phyloP scores from a whole-genome alignment of 2,329 filamentous ascomycete species.

The Sporothrix sp. region DNA sequence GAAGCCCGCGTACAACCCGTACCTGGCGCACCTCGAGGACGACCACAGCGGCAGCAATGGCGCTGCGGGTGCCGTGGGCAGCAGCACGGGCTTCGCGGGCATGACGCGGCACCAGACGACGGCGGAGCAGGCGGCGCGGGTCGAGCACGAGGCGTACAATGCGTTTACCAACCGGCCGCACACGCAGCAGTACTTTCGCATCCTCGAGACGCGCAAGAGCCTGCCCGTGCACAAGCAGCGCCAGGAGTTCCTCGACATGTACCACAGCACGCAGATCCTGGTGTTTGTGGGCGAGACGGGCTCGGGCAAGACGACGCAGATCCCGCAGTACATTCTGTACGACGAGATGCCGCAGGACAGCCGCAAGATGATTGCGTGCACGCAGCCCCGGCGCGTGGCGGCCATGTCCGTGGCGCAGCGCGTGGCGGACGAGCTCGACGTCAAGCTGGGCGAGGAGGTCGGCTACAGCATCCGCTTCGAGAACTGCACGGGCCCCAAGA shows the following conservation, averaged over 20 bases:
- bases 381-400: conserved; percentile 92
- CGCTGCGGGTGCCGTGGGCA: background rate
- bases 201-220: conserved; percentile 72
- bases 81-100: conserved; percentile 40
- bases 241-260: conserved; percentile 87
- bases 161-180: conserved; percentile 73
- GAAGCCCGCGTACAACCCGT: conserved; percentile 57
- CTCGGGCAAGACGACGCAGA: conserved; percentile 98
- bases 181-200: conserved; percentile 79
- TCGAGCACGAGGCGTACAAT: conserved; percentile 74
- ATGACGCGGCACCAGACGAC: conserved; percentile 77
- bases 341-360: conserved; percentile 85
- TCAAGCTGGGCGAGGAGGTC: conserved; percentile 83
- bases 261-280: conserved; percentile 88
- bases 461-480: conserved; percentile 99
- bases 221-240: conserved; percentile 89
- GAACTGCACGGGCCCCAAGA: conserved; percentile 80
- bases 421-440: conserved; percentile 95
- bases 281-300: conserved; percentile 98
- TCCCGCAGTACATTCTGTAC: conserved; percentile 95
- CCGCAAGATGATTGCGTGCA: conserved; percentile 90
- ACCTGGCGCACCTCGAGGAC: conserved; percentile 74
- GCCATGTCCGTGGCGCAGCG: conserved; percentile 98
- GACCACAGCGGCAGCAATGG: conserved; percentile 30
- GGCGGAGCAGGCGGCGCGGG: conserved; percentile 57